Evolutionary conservation across 495 filamentous ascomycete genomes (phyloP), one percentile per base, ranked within the genome.

Genomic region (Aspergillus bridgeri): DNA sequence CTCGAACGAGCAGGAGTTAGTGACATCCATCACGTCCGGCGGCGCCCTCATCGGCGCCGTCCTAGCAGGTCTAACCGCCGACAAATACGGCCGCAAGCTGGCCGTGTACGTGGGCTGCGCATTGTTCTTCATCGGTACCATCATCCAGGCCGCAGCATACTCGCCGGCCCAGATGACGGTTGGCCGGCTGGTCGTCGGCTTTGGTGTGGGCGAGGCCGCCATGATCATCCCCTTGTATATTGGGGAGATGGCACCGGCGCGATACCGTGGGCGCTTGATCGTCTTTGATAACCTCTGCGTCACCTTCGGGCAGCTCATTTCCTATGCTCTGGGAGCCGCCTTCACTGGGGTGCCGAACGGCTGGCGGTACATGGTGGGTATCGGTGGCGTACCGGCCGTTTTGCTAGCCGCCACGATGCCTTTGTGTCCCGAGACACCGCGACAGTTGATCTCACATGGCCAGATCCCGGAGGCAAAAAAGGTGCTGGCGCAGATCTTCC

Each of bases 241-340:
- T 38, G 75, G 74, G 8, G 76, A 80, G 59, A 65, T 79, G n/a
- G 68, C 76, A 0, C 76, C 78, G 4, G 74, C 80, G 6, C 76
- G 73, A 56, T 77, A 73, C 56, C 79, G 80, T 42, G 79, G 80
- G 15, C 69, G 75, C 42, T 75, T 81, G 68, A 80, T 83, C 49
- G 74, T 74, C 6, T 65, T 84, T 17, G 77, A 84, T 61, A 81
- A 83, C 29, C 74, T 84, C 68, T 74, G 68, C 46, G 78, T 83
- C 54, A 81, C 77, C 7, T 74, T 73, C 33, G 81, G 81, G 8
- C 79, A 83, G 55, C 65, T 83, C 5, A 60, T 83, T 42, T 69
- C 69, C 9, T 83, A 82, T 54, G 77, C 69, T 1, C 69, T 83
- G 48, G 80, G 80, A 3, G 80, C 80, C 3, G 79, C 65, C 2